Conservation (phyloP, 2,329 filamentous ascomycete genomes). For the Ophiostoma montium region DNA sequence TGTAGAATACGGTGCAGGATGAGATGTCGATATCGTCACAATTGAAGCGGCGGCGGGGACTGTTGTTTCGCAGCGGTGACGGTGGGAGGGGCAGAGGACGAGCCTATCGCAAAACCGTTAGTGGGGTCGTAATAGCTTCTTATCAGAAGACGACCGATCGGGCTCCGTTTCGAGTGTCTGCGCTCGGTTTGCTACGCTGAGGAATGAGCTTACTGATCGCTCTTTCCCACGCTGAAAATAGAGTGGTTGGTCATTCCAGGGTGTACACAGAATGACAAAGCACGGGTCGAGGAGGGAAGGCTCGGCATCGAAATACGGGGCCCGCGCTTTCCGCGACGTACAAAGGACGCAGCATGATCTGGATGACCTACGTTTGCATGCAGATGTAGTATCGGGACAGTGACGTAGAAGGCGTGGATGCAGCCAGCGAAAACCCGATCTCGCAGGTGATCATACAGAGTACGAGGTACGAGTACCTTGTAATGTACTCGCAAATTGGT, state of each 20-base stretch:
- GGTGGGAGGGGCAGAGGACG: neutral
- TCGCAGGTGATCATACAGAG: constrained; percentile 3
- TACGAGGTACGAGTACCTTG: too few species aligned
- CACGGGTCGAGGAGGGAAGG: too few species aligned
- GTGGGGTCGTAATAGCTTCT: neutral
- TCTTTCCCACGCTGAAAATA: constrained; percentile 9
- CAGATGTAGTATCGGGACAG: neutral
- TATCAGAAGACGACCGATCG: neutral
- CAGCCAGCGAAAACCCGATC: constrained; percentile 3
- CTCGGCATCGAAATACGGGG: neutral
- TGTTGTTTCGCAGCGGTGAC: constrained; percentile 1
- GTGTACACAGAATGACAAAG: neutral
- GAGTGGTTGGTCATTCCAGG: too few species aligned
- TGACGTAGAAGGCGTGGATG: neutral
- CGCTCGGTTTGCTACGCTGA: constrained; percentile 1
- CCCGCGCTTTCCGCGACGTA: constrained; percentile 5
- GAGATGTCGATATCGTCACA: too few species aligned
- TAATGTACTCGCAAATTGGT: constrained; percentile 3
- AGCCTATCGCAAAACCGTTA: neutral
- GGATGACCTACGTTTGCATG: too few species aligned
- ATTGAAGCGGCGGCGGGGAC: constrained; percentile 3
- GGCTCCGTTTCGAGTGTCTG: constrained; percentile 4
- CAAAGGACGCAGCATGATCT: neutral
- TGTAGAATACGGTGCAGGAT: neutral
- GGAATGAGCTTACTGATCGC: constrained; percentile 8